A percentile compares a stretch with the other conserved stretches of the same genome.
These are phyloP conservation scores for Ambrosiella xylebori DNA, from an alignment of 2,329 filamentous ascomycete species.

Conservation along the genomic window DNA sequence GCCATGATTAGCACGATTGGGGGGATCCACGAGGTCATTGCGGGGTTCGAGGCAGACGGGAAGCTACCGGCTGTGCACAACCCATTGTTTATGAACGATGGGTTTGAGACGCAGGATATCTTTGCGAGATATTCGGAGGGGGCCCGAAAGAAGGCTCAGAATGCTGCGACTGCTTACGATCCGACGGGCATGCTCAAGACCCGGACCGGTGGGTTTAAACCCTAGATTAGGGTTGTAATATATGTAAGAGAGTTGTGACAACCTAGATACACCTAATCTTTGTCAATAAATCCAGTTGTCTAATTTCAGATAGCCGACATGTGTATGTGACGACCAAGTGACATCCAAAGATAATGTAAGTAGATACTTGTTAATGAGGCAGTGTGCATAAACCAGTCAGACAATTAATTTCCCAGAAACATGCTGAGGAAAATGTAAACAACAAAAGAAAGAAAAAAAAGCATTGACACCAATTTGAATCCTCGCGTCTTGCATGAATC, in stretches of 20 bases:
- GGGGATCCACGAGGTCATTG: conserved; percentile 14
- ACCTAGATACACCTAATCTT: no score
- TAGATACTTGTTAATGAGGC: not conserved
- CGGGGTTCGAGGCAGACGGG: conserved; percentile 10
- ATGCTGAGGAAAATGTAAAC: not conserved
- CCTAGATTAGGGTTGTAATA: conserved; percentile 7
- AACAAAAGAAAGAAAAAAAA: no score
- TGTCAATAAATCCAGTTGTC: not conserved
- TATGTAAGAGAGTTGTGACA: not conserved
- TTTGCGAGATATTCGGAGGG: conserved; percentile 23
- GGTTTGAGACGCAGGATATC: conserved; percentile 22
- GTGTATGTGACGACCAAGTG: not conserved
- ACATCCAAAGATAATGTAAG: not conserved
- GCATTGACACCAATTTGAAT: no score
- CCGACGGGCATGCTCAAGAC: conserved; percentile 20
- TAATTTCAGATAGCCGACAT: not conserved
- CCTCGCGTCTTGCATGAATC: not conserved
- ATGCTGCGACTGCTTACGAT: conserved; percentile 20
- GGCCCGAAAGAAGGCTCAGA: conserved; percentile 20
- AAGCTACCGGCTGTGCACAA: conserved; percentile 2
- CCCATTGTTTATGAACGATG: conserved; percentile 28
- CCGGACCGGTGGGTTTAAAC: conserved; percentile 19
- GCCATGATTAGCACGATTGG: conserved; percentile 15
- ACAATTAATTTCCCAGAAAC: not conserved
- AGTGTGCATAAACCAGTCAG: not conserved